Conservation (phyloP, 176 grass and related monocot species). For the Miscanthus lutarioriparius region DNA sequence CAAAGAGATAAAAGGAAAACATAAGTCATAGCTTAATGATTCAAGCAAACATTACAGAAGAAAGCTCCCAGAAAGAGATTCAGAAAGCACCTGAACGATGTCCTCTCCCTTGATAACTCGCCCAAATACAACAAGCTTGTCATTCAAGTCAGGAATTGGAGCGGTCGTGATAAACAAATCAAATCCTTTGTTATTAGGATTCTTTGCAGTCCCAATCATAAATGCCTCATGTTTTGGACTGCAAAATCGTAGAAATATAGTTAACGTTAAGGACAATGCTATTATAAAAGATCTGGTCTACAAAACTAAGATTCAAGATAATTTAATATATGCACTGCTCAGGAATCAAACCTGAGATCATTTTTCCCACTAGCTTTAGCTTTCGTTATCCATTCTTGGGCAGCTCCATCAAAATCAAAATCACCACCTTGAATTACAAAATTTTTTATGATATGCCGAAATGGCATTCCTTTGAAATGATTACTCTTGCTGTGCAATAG, state of each 20-base stretch:
- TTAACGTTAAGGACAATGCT: constrained; percentile 9
- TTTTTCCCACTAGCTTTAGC: constrained; percentile 76
- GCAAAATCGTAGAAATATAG: constrained; percentile 35
- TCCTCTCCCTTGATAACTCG: constrained; percentile 82
- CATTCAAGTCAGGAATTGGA: constrained; percentile 91
- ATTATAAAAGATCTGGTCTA: not conserved
- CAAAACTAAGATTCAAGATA: constrained; percentile 19
- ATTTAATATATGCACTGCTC: constrained; percentile 23
- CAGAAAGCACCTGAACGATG: constrained; percentile 82
- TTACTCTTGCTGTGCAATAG: constrained; percentile 62
- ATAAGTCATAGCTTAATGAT: not conserved
- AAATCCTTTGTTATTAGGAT: constrained; percentile 77
- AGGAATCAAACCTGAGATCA: constrained; percentile 63
- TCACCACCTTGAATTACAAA: constrained; percentile 93
- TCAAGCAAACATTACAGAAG: constrained; percentile 3
- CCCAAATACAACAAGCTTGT: constrained; percentile 87
- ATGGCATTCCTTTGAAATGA: constrained; percentile 94
- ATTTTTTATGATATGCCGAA: constrained; percentile 92
- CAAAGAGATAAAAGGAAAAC: not conserved
- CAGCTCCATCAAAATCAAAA: constrained; percentile 61
- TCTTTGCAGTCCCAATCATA: constrained; percentile 86
- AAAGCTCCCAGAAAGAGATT: not conserved
- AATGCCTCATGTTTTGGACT: constrained; percentile 93
- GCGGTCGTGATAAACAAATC: constrained; percentile 96
- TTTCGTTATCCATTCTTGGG: constrained; percentile 90